These are phyloP conservation scores for Maudiozyma serrabonitensis DNA, from an alignment of 805 yeast genomes.

Conservation along the genomic window DNA sequence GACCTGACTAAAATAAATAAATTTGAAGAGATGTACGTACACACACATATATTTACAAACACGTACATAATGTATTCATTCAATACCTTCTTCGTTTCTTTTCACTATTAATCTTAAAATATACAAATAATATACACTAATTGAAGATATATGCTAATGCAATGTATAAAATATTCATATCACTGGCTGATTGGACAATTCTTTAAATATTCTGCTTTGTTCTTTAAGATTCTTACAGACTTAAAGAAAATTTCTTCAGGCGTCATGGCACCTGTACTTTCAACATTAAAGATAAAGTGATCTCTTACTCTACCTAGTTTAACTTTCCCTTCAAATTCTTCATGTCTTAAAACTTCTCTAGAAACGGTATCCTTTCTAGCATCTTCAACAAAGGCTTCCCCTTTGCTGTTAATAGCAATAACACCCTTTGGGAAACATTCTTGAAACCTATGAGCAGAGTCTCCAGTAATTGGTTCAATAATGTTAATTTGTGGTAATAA, in stretches of 20 bases:
- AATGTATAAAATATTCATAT: neutral
- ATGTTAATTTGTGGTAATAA: conserved; percentile 82
- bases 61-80: neutral
- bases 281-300: conserved; percentile 90
- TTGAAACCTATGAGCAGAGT: conserved; percentile 67
- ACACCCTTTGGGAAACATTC: conserved; percentile 93
- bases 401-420: conserved; percentile 56
- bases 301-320: conserved; percentile 85
- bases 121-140: neutral
- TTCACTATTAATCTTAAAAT: neutral
- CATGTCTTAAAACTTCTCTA: conserved; percentile 90
- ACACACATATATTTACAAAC: neutral
- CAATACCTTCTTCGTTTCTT: neutral
- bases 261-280: conserved; percentile 92
- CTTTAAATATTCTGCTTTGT: conserved; percentile 73
- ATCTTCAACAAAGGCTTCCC: conserved; percentile 74
- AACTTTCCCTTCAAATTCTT: conserved; percentile 81
- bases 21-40: no score
- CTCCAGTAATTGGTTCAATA: conserved; percentile 62
- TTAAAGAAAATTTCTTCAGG: conserved; percentile 95
- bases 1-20: neutral
- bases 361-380: conserved; percentile 94
- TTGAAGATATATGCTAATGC: conserved; percentile 1
- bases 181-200: conserved; percentile 65
- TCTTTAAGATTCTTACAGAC: conserved; percentile 73